phyloP scores from a whole-genome alignment of 495 filamentous ascomycete species.

The Penicillium bovifimosum region DNA sequence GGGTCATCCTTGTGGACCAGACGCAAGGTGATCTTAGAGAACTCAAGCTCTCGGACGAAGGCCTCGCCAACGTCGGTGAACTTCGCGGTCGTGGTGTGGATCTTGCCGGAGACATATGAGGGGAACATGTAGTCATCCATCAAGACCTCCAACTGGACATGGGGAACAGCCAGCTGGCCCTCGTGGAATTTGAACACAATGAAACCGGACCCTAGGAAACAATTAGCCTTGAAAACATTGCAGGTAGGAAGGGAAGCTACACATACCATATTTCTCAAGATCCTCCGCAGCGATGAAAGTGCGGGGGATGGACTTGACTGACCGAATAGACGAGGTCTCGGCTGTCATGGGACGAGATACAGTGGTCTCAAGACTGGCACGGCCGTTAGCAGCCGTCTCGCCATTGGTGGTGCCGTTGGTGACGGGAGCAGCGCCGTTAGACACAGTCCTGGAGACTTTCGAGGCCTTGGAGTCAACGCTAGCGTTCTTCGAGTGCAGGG shows the following conservation, averaged over 20 bases:
- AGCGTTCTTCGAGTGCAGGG: constrained; percentile 25
- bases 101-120: constrained; percentile 72
- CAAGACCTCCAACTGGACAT: constrained; percentile 77
- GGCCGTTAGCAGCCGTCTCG: constrained; percentile 28
- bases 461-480: constrained; percentile 32
- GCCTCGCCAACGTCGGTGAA: constrained; percentile 91
- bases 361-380: constrained; percentile 36
- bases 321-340: constrained; percentile 33
- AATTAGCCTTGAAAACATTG: constrained; percentile 13
- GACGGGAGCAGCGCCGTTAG: constrained; percentile 16
- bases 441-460: constrained; percentile 17
- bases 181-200: constrained; percentile 93
- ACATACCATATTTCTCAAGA: constrained; percentile 65
- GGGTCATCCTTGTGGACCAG: constrained; percentile 68
- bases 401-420: constrained; percentile 25
- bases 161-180: constrained; percentile 67
- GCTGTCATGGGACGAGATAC: constrained; percentile 26
- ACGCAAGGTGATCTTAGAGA: constrained; percentile 86
- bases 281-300: constrained; percentile 73
- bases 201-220: constrained; percentile 71
- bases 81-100: constrained; percentile 56
- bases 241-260: background rate
- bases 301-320: constrained; percentile 60
- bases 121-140: constrained; percentile 96
- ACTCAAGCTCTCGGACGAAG: constrained; percentile 92